These are phyloP conservation scores for Lactarius hatsudake DNA, from an alignment of 768 basidiomycete species.

Conservation along the genomic window DNA sequence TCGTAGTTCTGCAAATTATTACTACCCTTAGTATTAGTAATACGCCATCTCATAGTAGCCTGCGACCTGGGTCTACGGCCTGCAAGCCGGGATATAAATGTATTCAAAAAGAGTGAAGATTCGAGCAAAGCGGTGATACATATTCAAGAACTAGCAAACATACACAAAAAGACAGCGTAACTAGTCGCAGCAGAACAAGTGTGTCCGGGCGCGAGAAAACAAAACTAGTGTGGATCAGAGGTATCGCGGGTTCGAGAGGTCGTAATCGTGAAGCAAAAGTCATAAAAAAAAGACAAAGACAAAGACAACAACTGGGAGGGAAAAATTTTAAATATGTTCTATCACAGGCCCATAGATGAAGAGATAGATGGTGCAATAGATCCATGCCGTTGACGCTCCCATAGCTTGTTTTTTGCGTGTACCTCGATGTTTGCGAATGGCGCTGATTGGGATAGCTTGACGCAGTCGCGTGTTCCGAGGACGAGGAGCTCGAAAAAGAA, in stretches of 20 bases:
- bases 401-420: constrained; percentile 76
- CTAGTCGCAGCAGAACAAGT: constrained; percentile 7
- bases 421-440: constrained; percentile 88
- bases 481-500: constrained; percentile 99
- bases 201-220: constrained; percentile 8
- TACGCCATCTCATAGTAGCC: no score
- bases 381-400: constrained; percentile 61
- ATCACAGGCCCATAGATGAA: constrained; percentile 42
- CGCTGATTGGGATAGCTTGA: constrained; percentile 70
- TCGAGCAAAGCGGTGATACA: constrained; percentile 3
- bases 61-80: no score
- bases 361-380: constrained; percentile 47
- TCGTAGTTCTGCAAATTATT: no score
- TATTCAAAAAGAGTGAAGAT: not conserved
- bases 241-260: constrained; percentile 19
- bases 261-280: constrained; percentile 1
- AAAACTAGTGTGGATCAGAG: constrained; percentile 17
- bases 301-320: not conserved
- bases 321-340: not conserved
- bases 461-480: constrained; percentile 87
- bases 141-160: constrained; percentile 9
- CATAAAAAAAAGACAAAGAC: constrained; percentile 4
- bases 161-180: constrained; percentile 18
- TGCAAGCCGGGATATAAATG: no score
- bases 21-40: no score